Conservation (phyloP, 78 protist species). For the Dictyostelium intermedium region DNA sequence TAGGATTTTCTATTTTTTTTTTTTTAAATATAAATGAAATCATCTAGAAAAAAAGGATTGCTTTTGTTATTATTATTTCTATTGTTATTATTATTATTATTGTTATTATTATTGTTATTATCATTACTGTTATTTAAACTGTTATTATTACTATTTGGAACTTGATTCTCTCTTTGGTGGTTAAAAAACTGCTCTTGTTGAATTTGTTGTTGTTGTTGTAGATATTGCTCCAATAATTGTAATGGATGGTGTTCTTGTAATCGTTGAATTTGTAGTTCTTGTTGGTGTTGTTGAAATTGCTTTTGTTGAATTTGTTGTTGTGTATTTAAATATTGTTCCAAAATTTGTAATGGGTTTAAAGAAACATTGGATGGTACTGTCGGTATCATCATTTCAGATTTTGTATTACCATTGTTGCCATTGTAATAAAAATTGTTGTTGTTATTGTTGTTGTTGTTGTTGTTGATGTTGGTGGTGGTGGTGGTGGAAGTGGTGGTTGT, state of each 20-base stretch:
- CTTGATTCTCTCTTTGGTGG: background rate
- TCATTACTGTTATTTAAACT: background rate
- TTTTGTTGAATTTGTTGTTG: slow-evolving; percentile 6
- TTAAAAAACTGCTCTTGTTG: background rate
- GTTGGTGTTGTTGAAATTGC: background rate
- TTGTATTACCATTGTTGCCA: too few species aligned
- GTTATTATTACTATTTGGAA: background rate
- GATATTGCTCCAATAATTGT: background rate
- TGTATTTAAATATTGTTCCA: background rate
- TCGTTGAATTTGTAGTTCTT: background rate
- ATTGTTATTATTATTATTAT: background rate
- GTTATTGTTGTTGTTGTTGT: too few species aligned
- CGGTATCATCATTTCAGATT: background rate
- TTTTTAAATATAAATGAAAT: background rate
- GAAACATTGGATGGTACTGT: background rate
- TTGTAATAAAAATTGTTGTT: too few species aligned
- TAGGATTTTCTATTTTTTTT: background rate
- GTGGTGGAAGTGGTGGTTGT: background rate
- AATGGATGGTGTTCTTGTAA: background rate
- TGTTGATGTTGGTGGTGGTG: background rate
- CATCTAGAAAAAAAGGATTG: background rate
- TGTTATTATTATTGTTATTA: background rate
- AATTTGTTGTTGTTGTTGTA: slow-evolving; percentile 5
- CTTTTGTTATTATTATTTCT: background rate
- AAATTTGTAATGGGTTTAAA: background rate